phyloP scores from a whole-genome alignment of 2,329 filamentous ascomycete species.

The Stenocarpella maydis region DNA sequence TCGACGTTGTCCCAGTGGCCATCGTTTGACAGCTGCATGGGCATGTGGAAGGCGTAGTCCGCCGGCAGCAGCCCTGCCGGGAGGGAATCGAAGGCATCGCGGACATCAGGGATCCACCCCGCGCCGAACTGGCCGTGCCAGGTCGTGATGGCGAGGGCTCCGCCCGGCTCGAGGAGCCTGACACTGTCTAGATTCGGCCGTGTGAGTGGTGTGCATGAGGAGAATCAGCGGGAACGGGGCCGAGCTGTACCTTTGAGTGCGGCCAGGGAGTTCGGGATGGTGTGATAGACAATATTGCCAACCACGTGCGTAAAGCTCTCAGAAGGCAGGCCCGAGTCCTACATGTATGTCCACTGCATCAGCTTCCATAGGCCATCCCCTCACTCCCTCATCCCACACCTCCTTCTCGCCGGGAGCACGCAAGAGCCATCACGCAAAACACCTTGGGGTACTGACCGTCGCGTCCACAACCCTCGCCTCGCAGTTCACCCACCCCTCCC shows the following conservation, averaged over 20 bases:
- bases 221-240: neutral
- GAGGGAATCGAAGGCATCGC: constrained; percentile 50
- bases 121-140: constrained; percentile 44
- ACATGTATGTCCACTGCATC: constrained; percentile 18
- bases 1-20: constrained; percentile 50
- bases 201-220: neutral
- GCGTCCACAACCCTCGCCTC: constrained; percentile 56
- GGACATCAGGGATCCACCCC: constrained; percentile 49
- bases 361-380: neutral
- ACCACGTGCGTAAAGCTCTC: constrained; percentile 41
- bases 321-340: constrained; percentile 38
- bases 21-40: constrained; percentile 51
- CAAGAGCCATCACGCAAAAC: neutral
- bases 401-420: too few species aligned
- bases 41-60: constrained; percentile 38
- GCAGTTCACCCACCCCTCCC: constrained; percentile 56
- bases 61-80: constrained; percentile 50
- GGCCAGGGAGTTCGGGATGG: constrained; percentile 41
- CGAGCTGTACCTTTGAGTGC: constrained; percentile 39
- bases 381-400: neutral
- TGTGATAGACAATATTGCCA: constrained; percentile 41
- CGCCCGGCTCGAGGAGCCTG: constrained; percentile 50
- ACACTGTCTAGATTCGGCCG: constrained; percentile 43
- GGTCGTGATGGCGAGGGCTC: constrained; percentile 50
- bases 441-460: constrained; percentile 49